Evolutionary conservation across 1,284 basidiomycete species (phyloP).

Genomic region (Trichosporon sp.): DNA sequence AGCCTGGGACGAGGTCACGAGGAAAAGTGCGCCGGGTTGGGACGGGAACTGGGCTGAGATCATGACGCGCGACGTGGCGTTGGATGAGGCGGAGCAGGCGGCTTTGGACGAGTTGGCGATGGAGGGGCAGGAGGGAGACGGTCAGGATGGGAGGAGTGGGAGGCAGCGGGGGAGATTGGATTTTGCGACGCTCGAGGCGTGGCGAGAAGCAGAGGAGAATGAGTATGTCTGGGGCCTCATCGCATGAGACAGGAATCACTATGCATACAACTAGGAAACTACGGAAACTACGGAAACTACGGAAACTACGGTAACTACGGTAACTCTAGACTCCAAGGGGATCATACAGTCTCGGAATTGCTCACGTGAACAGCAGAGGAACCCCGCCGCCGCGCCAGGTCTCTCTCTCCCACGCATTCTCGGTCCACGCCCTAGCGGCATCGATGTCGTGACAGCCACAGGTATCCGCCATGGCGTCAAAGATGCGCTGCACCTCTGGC

Average conservation of each 20-base stretch:
- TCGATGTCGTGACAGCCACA: slow-evolving; percentile 28
- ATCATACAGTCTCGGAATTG: too few species aligned
- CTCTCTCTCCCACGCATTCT: slow-evolving; percentile 23
- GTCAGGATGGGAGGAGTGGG: neutral
- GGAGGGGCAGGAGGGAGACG: neutral
- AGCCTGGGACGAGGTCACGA: neutral
- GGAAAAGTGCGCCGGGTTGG: neutral
- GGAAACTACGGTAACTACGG: neutral
- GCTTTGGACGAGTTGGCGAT: neutral
- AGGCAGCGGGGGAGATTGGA: neutral
- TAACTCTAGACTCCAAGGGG: neutral
- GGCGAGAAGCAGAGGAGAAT: neutral
- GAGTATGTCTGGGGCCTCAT: neutral
- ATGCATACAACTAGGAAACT: neutral
- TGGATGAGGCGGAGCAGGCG: neutral
- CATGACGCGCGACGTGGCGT: neutral
- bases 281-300: neutral
- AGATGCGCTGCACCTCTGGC: slow-evolving; percentile 22
- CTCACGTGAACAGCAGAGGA: neutral
- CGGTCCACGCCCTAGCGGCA: slow-evolving; percentile 15
- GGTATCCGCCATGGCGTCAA: slow-evolving; percentile 27
- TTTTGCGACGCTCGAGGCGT: neutral
- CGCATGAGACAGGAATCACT: too few species aligned
- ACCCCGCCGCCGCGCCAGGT: slow-evolving; percentile 8
- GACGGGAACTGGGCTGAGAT: neutral